These are phyloP conservation scores for Boechera retrofracta DNA, from an alignment of 345 rosid genomes.

Conservation along the genomic window DNA sequence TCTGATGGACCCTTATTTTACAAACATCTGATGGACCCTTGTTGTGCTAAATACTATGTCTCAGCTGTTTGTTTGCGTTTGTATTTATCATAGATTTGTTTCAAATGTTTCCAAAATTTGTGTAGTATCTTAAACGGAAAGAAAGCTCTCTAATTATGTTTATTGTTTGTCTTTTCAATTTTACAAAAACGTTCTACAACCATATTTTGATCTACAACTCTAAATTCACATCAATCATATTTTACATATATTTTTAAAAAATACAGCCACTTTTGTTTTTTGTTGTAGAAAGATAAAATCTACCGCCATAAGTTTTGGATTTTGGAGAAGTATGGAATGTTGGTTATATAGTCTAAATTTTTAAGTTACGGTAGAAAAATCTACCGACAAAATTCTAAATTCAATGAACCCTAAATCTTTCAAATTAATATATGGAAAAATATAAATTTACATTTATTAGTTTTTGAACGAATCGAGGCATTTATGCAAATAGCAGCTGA, in stretches of 20 bases:
- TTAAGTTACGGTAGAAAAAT: no score
- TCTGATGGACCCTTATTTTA: not conserved
- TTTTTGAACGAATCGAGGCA: constrained; percentile 17
- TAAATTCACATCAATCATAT: no score
- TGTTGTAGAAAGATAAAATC: no score
- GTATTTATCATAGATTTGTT: not conserved
- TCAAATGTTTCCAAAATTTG: not conserved
- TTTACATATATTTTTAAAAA: no score
- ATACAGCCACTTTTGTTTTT: no score
- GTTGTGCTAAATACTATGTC: not conserved
- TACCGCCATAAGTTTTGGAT: no score
- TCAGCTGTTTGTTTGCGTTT: constrained; percentile 8
- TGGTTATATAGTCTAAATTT: no score
- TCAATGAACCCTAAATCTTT: not conserved
- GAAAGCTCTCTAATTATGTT: not conserved
- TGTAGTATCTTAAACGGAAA: not conserved
- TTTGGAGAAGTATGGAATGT: no score
- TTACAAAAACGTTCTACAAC: not conserved
- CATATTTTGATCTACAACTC: no score
- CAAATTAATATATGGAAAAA: not conserved
- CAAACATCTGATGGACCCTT: not conserved
- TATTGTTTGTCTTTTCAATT: not conserved
- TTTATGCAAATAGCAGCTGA: constrained; percentile 21
- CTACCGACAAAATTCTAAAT: no score
- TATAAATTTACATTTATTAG: not conserved